phyloP scores from a whole-genome alignment of 139 green algal genomes.

The Chlamydomonas schloesseri region DNA sequence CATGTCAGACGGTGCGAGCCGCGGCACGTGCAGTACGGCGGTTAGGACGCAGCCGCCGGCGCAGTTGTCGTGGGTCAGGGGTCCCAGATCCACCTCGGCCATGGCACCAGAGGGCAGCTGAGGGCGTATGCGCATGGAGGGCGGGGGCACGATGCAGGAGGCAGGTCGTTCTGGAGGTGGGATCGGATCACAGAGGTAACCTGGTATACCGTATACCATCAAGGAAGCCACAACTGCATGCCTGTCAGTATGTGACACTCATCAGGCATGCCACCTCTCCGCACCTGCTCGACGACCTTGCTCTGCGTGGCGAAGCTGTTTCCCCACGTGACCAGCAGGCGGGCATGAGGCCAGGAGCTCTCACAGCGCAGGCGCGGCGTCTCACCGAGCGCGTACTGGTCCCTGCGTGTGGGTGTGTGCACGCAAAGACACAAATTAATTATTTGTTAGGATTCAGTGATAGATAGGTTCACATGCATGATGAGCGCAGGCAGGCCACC shows the following conservation, averaged over 20 bases:
- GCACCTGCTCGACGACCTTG: not conserved
- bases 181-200: too few species aligned
- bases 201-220: too few species aligned
- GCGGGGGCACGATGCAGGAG: too few species aligned
- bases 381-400: constrained; percentile 1
- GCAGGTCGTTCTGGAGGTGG: too few species aligned
- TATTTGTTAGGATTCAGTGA: too few species aligned
- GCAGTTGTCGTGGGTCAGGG: constrained; percentile 39
- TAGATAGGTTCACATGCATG: too few species aligned
- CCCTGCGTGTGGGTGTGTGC: too few species aligned
- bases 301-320: constrained; percentile 2
- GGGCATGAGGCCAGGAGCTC: constrained; percentile 51
- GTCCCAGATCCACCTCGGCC: not conserved
- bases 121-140: too few species aligned
- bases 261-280: not conserved
- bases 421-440: too few species aligned
- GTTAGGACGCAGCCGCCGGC: constrained; percentile 39
- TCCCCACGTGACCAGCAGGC: constrained; percentile 55
- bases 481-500: too few species aligned
- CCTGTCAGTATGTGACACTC: too few species aligned
- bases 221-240: too few species aligned
- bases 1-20: not conserved
- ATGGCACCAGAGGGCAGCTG: constrained; percentile 39
- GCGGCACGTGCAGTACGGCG: constrained; percentile 43
- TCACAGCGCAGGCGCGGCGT: constrained; percentile 22